Evolutionary conservation across 257 asterid genomes (phyloP).

Genomic region (Salvia miltiorrhiza): DNA sequence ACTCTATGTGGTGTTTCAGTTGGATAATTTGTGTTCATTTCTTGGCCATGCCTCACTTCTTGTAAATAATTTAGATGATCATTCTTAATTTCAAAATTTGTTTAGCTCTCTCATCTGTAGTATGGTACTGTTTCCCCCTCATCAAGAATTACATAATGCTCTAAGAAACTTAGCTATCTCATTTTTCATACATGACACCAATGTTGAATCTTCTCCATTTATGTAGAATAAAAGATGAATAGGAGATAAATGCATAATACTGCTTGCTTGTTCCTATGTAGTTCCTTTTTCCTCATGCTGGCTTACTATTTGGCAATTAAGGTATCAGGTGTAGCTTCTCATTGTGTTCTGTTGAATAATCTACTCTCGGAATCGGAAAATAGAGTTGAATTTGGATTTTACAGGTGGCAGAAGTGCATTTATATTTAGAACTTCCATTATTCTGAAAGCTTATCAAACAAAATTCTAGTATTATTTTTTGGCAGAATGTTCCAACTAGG

Average conservation of each 20-base stretch:
- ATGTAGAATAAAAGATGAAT: neutral
- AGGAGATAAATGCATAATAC: neutral
- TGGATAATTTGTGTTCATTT: conserved; percentile 4
- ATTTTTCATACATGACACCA: neutral
- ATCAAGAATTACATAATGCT: neutral
- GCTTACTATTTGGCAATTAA: neutral
- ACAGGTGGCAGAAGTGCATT: neutral
- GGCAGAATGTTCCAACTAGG: neutral
- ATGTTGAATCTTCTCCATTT: conserved; percentile 8
- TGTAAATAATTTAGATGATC: conserved; percentile 9
- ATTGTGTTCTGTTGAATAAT: neutral
- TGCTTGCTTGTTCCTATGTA: conserved; percentile 3
- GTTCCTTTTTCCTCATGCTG: neutral
- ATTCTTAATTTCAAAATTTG: neutral
- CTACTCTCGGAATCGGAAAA: neutral
- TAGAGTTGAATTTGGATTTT: neutral
- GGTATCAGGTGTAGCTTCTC: conserved; percentile 1
- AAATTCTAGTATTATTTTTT: neutral
- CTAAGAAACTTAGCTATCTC: neutral
- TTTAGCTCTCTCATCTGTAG: neutral
- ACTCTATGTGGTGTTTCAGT: conserved; percentile 8
- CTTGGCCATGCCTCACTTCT: neutral
- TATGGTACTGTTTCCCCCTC: neutral
- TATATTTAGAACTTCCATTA: neutral
- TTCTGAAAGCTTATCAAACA: neutral